Evolutionary conservation across 2,329 filamentous ascomycete species (phyloP).

Genomic region (Stachybotrys echinatus): DNA sequence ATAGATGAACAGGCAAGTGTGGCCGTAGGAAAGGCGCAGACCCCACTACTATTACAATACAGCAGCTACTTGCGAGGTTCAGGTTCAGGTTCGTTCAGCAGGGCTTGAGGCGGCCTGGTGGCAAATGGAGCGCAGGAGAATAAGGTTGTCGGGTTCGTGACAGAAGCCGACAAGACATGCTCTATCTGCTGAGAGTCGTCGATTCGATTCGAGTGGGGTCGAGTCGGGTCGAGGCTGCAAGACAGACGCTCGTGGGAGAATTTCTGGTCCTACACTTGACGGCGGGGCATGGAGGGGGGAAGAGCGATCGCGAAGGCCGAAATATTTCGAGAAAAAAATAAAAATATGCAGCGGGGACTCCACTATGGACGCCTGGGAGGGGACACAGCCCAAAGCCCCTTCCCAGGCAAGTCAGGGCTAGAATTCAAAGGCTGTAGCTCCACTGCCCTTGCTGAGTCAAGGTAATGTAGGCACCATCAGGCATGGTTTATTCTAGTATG

Average conservation of each 20-base stretch:
- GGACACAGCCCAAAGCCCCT: no score
- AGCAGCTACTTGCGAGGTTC: background rate
- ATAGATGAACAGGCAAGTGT: no score
- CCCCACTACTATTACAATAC: slow-evolving; percentile 9
- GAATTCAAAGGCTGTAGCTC: no score
- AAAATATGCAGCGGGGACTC: no score
- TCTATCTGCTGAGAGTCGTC: background rate
- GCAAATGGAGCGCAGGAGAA: slow-evolving; percentile 15
- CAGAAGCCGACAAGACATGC: slow-evolving; percentile 12
- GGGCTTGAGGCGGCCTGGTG: slow-evolving; percentile 12
- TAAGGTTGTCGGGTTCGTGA: slow-evolving; percentile 11
- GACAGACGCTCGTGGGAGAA: background rate
- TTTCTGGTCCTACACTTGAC: background rate
- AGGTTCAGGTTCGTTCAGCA: slow-evolving; percentile 10
- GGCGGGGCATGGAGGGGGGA: background rate
- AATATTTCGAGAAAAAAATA: background rate
- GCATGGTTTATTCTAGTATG: no score
- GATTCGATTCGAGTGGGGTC: background rate
- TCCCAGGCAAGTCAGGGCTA: no score
- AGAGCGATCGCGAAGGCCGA: background rate
- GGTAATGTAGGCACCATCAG: no score
- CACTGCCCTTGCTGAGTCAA: no score
- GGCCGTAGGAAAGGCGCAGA: background rate
- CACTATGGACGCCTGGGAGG: no score
- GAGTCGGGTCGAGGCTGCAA: background rate